phyloP scores from a whole-genome alignment of 257 asterid genomes.

The Verbascum thapsus region DNA sequence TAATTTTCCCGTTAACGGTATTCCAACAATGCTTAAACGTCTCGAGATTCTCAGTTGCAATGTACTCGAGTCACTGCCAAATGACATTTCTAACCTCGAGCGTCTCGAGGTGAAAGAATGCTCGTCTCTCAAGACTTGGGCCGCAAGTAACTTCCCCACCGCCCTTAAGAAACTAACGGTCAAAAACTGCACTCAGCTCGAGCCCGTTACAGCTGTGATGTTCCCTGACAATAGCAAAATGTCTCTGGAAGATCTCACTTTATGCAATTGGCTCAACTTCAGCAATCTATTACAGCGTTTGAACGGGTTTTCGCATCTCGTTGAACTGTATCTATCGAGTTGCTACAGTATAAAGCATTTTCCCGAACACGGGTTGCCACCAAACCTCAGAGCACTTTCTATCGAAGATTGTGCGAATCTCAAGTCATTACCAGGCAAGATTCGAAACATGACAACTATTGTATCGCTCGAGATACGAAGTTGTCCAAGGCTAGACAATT shows the following conservation, averaged over 20 bases:
- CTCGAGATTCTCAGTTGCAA: conserved; percentile 45
- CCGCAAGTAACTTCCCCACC: conserved; percentile 31
- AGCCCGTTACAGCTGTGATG: conserved; percentile 33
- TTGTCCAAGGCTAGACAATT: conserved; percentile 42
- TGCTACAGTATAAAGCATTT: conserved; percentile 33
- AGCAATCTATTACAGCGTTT: conserved; percentile 23
- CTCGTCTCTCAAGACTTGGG: conserved; percentile 36
- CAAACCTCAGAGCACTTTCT: conserved; percentile 35
- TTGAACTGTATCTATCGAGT: conserved; percentile 32
- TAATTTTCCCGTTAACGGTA: conserved; percentile 35
- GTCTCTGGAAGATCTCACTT: conserved; percentile 36
- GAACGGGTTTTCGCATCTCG: conserved; percentile 34
- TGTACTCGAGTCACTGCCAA: conserved; percentile 39
- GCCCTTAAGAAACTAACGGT: conserved; percentile 35
- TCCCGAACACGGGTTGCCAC: conserved; percentile 45
- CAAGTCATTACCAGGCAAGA: conserved; percentile 28
- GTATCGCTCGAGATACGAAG: conserved; percentile 41
- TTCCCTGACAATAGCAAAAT: conserved; percentile 24
- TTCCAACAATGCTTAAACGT: conserved; percentile 39
- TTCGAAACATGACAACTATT: conserved; percentile 28
- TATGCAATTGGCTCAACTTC: conserved; percentile 39
- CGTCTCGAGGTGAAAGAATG: conserved; percentile 44
- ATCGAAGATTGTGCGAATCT: conserved; percentile 41
- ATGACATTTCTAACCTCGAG: conserved; percentile 36
- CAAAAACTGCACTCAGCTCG: conserved; percentile 36